Conservation (phyloP, 176 grass and related monocot species). For the Phoenix roebelenii region DNA sequence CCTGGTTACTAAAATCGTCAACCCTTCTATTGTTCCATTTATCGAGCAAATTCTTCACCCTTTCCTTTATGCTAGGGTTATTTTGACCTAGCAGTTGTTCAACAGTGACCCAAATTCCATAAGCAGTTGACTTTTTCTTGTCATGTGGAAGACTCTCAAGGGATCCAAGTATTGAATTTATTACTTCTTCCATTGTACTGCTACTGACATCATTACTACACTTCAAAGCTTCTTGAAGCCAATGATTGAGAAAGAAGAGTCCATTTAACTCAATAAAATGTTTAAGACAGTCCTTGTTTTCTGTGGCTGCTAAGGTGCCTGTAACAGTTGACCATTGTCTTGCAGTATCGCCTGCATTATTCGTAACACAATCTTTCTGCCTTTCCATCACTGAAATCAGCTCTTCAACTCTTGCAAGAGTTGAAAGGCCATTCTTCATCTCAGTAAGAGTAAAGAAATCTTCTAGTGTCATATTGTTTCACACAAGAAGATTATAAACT, state of each 20-base stretch:
- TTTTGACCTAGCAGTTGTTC: slow-evolving; percentile 28
- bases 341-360: slow-evolving; percentile 33
- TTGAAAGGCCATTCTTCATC: slow-evolving; percentile 64
- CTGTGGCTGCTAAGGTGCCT: slow-evolving; percentile 28
- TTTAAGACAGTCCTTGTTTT: slow-evolving; percentile 43
- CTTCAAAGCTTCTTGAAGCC: slow-evolving; percentile 53
- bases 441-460: slow-evolving; percentile 70
- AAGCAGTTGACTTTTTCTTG: slow-evolving; percentile 17
- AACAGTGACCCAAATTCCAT: slow-evolving; percentile 35
- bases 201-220: slow-evolving; percentile 12
- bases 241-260: slow-evolving; percentile 44
- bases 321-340: slow-evolving; percentile 40
- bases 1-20: slow-evolving; percentile 5
- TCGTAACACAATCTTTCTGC: slow-evolving; percentile 16
- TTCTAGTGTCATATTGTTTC: slow-evolving; percentile 29
- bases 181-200: slow-evolving; percentile 26
- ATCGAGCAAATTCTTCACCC: slow-evolving; percentile 29
- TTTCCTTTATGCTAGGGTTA: slow-evolving; percentile 38
- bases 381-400: slow-evolving; percentile 46
- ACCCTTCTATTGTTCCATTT: slow-evolving; percentile 30
- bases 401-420: slow-evolving; percentile 31
- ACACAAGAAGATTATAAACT: too few relatives aligned
- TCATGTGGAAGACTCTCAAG: slow-evolving; percentile 37
- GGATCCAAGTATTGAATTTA: slow-evolving; percentile 29
- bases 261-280: slow-evolving; percentile 53